Evolutionary conservation across 108 stramenopile genomes (phyloP).

Genomic region (Parietichytrium sp.): DNA sequence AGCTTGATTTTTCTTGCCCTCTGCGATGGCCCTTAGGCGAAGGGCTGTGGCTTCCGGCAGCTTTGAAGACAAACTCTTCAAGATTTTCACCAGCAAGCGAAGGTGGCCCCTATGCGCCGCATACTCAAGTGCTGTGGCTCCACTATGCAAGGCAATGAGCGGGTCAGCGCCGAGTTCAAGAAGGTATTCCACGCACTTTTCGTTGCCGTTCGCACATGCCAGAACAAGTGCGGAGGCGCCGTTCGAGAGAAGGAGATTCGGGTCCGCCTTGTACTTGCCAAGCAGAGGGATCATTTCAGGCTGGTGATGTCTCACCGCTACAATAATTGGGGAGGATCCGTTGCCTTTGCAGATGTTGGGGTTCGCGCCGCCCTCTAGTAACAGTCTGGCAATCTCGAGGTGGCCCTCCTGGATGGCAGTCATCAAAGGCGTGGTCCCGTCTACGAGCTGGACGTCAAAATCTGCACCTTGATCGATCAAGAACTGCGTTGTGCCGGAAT

Average conservation of each 20-base stretch:
- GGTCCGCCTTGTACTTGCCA: background rate
- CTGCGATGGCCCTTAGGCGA: background rate
- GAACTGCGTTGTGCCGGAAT: background rate
- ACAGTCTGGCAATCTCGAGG: background rate
- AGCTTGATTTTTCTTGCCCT: background rate
- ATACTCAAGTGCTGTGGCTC: constrained; percentile 6
- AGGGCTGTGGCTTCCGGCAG: background rate
- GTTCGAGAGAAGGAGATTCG: constrained; percentile 12
- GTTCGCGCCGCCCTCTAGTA: background rate
- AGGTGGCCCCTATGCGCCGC: background rate
- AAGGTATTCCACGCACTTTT: background rate
- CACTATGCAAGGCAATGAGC: background rate
- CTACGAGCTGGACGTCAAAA: background rate
- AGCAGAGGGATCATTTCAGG: background rate
- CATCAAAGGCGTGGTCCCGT: constrained; percentile 34
- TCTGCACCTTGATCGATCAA: background rate
- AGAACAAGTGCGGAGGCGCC: constrained; percentile 14
- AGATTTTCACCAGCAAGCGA: background rate
- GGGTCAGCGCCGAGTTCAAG: background rate
- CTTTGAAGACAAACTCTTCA: too few species aligned
- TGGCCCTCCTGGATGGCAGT: constrained; percentile 10
- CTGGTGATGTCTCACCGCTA: background rate
- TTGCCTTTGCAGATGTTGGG: background rate
- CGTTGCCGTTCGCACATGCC: constrained; percentile 9
- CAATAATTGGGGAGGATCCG: constrained; percentile 27